phyloP scores from a whole-genome alignment of 2,329 filamentous ascomycete genomes.

The Aspergillus sp. region DNA sequence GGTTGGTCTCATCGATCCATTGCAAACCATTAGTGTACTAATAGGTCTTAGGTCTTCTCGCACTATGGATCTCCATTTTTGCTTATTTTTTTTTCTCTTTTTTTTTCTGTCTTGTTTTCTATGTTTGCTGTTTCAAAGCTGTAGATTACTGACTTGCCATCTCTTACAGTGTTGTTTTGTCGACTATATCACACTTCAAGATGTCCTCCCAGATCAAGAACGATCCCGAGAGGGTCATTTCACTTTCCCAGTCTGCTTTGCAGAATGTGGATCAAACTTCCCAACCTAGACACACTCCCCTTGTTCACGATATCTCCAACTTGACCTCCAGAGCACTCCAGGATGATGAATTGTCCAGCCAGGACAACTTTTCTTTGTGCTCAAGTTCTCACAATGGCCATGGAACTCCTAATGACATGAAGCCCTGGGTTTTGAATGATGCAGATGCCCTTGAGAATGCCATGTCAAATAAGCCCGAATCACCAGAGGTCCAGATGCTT shows the following conservation, averaged over 20 bases:
- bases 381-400: slow-evolving; percentile 32
- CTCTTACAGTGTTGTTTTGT: slow-evolving; percentile 22
- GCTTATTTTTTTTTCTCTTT: not conserved
- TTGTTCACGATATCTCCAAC: slow-evolving; percentile 34
- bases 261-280: slow-evolving; percentile 29
- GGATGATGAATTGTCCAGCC: slow-evolving; percentile 40
- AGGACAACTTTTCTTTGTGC: slow-evolving; percentile 38
- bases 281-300: slow-evolving; percentile 30
- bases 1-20: too few relatives aligned
- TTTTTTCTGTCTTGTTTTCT: not conserved
- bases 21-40: not conserved
- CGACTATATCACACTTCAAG: slow-evolving; percentile 16
- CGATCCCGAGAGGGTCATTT: slow-evolving; percentile 29
- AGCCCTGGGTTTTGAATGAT: slow-evolving; percentile 35
- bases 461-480: slow-evolving; percentile 30
- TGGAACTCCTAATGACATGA: slow-evolving; percentile 31
- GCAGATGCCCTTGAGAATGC: slow-evolving; percentile 36
- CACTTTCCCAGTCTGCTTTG: slow-evolving; percentile 27
- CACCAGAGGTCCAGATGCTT: slow-evolving; percentile 38
- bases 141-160: slow-evolving; percentile 26
- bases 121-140: slow-evolving; percentile 2
- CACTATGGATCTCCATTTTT: not conserved
- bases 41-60: not conserved
- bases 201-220: slow-evolving; percentile 36
- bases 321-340: slow-evolving; percentile 34